These are phyloP conservation scores for Schizosaccharomyces versatilis DNA, from an alignment of 1,139 yeast species.

Conservation along the genomic window DNA sequence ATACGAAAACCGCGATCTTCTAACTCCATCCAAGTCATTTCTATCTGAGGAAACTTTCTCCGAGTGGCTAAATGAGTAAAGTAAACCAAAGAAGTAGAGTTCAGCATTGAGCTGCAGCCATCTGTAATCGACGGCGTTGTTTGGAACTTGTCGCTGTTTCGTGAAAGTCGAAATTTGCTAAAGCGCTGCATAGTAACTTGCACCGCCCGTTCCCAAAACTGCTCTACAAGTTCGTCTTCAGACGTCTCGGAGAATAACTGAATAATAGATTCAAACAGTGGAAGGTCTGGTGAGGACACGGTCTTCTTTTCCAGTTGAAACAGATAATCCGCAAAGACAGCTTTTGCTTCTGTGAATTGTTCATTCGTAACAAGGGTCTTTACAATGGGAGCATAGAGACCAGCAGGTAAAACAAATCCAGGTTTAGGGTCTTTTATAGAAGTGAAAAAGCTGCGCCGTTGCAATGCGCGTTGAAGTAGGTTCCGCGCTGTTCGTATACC, in stretches of 20 bases:
- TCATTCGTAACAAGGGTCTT: no score
- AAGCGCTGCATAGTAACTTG: not conserved
- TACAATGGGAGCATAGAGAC: no score
- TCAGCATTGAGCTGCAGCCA: not conserved
- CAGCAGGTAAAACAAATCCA: no score
- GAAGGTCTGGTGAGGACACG: not conserved
- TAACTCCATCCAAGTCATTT: not conserved
- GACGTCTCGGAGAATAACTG: not conserved
- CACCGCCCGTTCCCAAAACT: not conserved
- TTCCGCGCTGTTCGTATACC: no score
- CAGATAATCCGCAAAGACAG: not conserved
- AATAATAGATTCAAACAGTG: not conserved
- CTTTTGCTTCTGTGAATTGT: not conserved
- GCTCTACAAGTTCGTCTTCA: not conserved
- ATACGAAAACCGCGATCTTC: not conserved
- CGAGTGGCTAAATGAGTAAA: not conserved
- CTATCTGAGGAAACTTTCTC: not conserved
- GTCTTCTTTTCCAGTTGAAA: not conserved
- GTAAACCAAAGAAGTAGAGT: not conserved
- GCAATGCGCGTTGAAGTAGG: no score
- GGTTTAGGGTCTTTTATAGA: no score
- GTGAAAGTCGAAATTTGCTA: not conserved
- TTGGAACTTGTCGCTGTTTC: no score
- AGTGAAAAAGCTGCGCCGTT: no score
- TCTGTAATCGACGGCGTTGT: no score